These are phyloP conservation scores for Paramecium octaurelia DNA, from an alignment of 73 alveolate genomes.

Conservation along the genomic window DNA sequence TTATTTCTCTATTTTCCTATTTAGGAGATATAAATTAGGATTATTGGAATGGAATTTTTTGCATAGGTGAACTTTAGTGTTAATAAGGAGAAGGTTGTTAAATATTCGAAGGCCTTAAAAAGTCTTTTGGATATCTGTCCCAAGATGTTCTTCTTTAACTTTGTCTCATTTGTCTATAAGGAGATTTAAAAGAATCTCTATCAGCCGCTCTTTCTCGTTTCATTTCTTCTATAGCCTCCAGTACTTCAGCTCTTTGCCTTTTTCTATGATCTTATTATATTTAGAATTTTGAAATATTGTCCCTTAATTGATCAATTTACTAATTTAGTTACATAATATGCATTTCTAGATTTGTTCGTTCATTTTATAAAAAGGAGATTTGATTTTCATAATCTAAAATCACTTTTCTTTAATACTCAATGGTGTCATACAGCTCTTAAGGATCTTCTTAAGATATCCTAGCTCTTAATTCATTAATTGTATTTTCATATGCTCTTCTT, in stretches of 20 bases:
- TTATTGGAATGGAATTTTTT: background rate
- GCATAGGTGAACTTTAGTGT: background rate
- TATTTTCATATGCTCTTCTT: conserved; percentile 41
- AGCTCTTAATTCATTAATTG: background rate
- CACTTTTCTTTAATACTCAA: conserved; percentile 5
- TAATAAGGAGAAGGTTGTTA: background rate
- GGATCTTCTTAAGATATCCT: background rate
- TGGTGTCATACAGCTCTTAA: conserved; percentile 8
- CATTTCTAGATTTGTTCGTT: conserved; percentile 5
- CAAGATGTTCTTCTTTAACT: background rate
- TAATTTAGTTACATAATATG: background rate
- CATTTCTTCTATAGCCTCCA: conserved; percentile 45
- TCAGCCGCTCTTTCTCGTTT: conserved; percentile 29
- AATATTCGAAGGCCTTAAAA: background rate
- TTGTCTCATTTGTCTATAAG: background rate
- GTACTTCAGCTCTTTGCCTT: conserved; percentile 18
- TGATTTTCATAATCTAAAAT: background rate
- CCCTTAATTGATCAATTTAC: background rate
- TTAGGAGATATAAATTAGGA: background rate
- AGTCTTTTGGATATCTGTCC: background rate
- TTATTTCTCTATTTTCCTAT: conserved; percentile 29
- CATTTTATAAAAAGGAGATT: background rate
- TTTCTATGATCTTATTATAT: conserved; percentile 11
- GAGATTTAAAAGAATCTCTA: conserved; percentile 3
- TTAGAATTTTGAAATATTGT: background rate